Conservation (phyloP, 164 flowering plant species). For the Annona cherimola region DNA sequence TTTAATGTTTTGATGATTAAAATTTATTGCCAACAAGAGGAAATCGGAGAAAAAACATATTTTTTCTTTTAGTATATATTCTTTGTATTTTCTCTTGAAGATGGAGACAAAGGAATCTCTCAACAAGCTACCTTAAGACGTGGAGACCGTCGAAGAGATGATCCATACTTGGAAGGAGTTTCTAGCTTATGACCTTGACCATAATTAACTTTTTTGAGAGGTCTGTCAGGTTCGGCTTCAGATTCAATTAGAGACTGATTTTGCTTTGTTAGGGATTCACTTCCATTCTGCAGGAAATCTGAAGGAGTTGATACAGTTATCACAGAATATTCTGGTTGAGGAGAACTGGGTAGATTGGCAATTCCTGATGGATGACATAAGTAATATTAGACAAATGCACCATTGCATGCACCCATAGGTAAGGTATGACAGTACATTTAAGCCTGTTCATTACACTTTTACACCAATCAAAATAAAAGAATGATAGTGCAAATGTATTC, state of each 20-base stretch:
- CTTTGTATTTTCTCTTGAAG: too few relatives aligned
- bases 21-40: neutral
- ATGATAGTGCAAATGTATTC: neutral
- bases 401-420: neutral
- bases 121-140: slow-evolving; percentile 38
- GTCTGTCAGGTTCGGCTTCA: slow-evolving; percentile 7
- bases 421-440: neutral
- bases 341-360: slow-evolving; percentile 22
- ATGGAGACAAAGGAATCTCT: neutral
- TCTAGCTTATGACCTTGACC: slow-evolving; percentile 21
- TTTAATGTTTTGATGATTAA: neutral
- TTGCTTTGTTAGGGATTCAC: slow-evolving; percentile 30
- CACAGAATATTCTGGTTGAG: slow-evolving; percentile 38
- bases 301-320: slow-evolving; percentile 56
- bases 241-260: slow-evolving; percentile 16
- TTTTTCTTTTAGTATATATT: too few relatives aligned
- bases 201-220: slow-evolving; percentile 21
- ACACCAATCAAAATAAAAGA: neutral
- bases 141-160: slow-evolving; percentile 49
- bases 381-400: neutral
- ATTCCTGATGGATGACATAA: slow-evolving; percentile 27
- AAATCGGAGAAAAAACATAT: neutral
- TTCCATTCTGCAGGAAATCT: slow-evolving; percentile 32
- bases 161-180: slow-evolving; percentile 36
- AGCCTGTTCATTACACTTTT: neutral